A percentile compares a stretch with the other conserved stretches of the same genome.
Conservation (phyloP, 2,329 filamentous ascomycete species). For the Gaeumannomyces sp. region DNA sequence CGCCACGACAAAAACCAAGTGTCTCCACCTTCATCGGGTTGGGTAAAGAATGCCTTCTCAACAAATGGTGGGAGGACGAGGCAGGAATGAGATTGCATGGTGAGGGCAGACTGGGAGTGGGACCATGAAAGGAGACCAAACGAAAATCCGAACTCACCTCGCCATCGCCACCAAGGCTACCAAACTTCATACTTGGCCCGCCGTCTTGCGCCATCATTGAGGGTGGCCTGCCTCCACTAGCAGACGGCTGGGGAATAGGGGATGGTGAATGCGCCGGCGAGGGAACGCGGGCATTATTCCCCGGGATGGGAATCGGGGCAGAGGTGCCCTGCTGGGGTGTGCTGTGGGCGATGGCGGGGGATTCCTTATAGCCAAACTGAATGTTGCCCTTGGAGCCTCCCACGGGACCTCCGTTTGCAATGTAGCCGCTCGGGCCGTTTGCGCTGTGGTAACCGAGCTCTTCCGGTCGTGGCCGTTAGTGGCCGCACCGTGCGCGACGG, state of each 20-base stretch:
- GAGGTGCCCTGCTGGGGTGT: conserved; percentile 52
- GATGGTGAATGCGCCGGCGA: conserved; percentile 87
- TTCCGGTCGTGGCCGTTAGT: conserved; percentile 82
- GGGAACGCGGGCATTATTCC: conserved; percentile 59
- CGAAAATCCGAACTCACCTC: conserved; percentile 51
- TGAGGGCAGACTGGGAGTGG: too few relatives aligned
- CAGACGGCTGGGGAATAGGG: conserved; percentile 83
- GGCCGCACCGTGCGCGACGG: conserved; percentile 56
- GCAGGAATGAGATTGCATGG: background rate
- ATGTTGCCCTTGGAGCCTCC: conserved; percentile 59
- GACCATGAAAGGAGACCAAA: conserved; percentile 10
- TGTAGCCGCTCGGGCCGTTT: conserved; percentile 68
- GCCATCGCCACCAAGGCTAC: conserved; percentile 74
- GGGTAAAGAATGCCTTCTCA: background rate
- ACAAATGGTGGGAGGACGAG: background rate
- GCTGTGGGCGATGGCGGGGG: conserved; percentile 60
- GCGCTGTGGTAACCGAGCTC: conserved; percentile 83
- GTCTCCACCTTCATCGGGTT: background rate
- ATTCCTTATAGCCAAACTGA: conserved; percentile 76
- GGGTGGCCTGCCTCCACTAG: conserved; percentile 79
- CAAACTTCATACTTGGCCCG: conserved; percentile 69
- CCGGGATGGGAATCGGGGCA: conserved; percentile 57
- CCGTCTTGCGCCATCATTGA: conserved; percentile 61
- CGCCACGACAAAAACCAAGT: background rate
- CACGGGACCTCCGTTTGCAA: conserved; percentile 64